phyloP scores from a whole-genome alignment of 225 moss, liverwort and hornwort genomes.

The Pseudisothecium myosuroides region DNA sequence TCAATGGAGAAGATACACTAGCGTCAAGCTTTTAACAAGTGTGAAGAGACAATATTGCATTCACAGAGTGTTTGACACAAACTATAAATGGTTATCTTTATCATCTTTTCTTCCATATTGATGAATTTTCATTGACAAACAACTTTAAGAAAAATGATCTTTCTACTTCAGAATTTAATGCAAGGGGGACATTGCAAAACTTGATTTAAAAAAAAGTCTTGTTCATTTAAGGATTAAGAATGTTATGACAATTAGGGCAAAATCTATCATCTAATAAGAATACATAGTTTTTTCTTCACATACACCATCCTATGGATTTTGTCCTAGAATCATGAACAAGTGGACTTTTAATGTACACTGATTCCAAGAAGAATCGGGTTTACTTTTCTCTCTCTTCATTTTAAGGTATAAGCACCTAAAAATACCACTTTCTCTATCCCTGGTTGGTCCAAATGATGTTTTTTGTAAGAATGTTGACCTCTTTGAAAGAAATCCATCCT shows the following conservation, averaged over 20 bases:
- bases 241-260: neutral
- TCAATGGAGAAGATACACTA: neutral
- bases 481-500: fast-evolving
- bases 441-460: neutral
- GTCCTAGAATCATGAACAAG: neutral
- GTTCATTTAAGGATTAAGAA: neutral
- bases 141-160: neutral
- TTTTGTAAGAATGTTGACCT: neutral
- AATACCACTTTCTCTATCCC: neutral
- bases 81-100: neutral
- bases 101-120: no score
- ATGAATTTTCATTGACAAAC: no score
- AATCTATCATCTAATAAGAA: neutral
- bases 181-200: neutral
- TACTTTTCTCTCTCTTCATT: neutral
- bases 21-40: neutral
- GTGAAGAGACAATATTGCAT: neutral
- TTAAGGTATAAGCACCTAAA: fast-evolving
- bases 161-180: neutral
- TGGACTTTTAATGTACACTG: fast-evolving
- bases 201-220: neutral
- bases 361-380: neutral
- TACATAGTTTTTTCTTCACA: neutral
- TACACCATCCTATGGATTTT: neutral
- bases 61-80: neutral